Percentiles rank a stretch among this genome's conserved stretches.
phyloP scores from a whole-genome alignment of 2,329 filamentous ascomycete genomes.

The Pseudocercospora pini-densiflorae region DNA sequence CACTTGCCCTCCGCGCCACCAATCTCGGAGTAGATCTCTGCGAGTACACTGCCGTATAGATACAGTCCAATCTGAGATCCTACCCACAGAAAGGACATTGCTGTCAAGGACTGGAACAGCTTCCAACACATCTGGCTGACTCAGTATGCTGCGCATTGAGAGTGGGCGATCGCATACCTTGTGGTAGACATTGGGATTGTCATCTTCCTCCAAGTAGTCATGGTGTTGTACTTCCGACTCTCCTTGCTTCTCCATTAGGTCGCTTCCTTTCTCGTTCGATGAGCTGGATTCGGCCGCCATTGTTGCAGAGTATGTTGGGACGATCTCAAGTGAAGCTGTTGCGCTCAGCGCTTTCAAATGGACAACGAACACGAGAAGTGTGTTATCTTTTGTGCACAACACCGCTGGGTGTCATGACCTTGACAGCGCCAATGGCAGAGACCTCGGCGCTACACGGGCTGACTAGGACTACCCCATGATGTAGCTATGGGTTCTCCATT shows the following conservation, averaged over 20 bases:
- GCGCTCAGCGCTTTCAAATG: background rate
- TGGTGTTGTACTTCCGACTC: slow-evolving; percentile 10
- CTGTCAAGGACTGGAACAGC: slow-evolving; percentile 43
- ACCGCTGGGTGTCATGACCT: background rate
- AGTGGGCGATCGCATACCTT: background rate
- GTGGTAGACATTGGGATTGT: slow-evolving; percentile 18
- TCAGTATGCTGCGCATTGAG: background rate
- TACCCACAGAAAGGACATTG: slow-evolving; percentile 65
- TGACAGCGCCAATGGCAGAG: background rate
- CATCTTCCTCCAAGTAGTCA: slow-evolving; percentile 9
- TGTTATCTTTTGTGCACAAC: background rate
- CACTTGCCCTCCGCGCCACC: slow-evolving; percentile 56
- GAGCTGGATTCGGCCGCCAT: slow-evolving; percentile 1
- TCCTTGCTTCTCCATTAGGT: background rate
- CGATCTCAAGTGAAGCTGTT: background rate
- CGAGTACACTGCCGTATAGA: slow-evolving; percentile 46
- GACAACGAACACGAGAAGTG: background rate
- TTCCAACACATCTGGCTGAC: background rate
- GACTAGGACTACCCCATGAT: background rate
- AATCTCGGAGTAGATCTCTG: slow-evolving; percentile 62
- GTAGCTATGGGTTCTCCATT: slow-evolving; percentile 5
- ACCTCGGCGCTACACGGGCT: background rate
- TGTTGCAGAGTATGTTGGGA: background rate
- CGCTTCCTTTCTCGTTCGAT: background rate
- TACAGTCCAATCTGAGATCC: slow-evolving; percentile 63